Conservation (phyloP, 129 eudicot species). For the Saposhnikovia divaricata region DNA sequence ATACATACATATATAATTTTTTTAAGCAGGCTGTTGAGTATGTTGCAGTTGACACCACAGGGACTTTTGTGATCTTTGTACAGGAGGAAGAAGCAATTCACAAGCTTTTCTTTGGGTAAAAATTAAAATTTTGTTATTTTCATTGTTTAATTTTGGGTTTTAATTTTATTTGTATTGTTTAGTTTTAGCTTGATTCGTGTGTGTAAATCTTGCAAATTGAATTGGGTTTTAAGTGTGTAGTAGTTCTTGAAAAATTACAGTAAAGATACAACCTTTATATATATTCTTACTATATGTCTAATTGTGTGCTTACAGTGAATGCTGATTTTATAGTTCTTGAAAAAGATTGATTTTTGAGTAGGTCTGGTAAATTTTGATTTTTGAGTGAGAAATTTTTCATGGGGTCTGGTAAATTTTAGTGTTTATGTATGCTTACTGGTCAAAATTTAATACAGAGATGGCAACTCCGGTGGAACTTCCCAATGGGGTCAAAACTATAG, state of each 20-base stretch:
- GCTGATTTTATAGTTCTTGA: not conserved
- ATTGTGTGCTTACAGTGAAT: not conserved
- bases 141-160: not conserved
- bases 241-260: not conserved
- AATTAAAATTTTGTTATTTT: not conserved
- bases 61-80: not conserved
- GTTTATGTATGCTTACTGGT: not conserved
- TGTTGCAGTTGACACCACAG: not conserved
- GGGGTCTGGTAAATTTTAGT: not conserved
- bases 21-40: not conserved
- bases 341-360: not conserved
- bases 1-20: not conserved
- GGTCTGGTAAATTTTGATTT: not conserved
- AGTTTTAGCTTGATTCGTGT: not conserved
- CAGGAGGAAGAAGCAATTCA: not conserved
- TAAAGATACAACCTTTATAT: not conserved
- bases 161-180: not conserved
- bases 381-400: not conserved
- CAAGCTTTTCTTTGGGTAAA: not conserved
- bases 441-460: slow-evolving; percentile 26
- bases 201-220: not conserved
- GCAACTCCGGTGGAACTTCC: slow-evolving; percentile 89
- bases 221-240: not conserved
- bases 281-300: too few relatives aligned
- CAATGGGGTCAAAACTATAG: slow-evolving; percentile 47